Conservation (phyloP, 371 early-diverging fungal genomes). For the Parasitella parasitica region DNA sequence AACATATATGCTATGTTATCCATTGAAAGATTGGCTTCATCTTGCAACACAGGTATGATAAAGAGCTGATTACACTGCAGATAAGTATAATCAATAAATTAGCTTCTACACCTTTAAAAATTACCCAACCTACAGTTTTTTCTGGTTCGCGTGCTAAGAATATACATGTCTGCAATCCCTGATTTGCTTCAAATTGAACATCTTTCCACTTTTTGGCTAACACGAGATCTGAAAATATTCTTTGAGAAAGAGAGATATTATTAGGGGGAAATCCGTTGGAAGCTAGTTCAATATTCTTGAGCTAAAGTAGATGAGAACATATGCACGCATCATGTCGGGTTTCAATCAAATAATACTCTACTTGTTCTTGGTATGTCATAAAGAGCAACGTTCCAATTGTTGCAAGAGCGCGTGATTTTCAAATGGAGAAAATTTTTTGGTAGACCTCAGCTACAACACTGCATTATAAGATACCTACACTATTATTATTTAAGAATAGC, state of each 20-base stretch:
- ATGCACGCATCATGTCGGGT: not conserved
- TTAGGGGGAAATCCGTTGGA: not conserved
- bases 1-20: not conserved
- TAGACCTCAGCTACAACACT: too few species aligned
- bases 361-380: not conserved
- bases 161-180: constrained; percentile 14
- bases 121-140: not conserved
- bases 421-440: not conserved
- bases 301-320: not conserved
- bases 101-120: not conserved
- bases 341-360: not conserved
- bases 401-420: not conserved
- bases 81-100: not conserved
- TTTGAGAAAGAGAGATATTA: constrained; percentile 10
- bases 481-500: too few species aligned
- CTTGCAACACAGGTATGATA: constrained; percentile 20
- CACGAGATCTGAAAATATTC: constrained; percentile 13
- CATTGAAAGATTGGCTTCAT: constrained; percentile 6
- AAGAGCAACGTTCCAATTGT: not conserved
- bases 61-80: not conserved
- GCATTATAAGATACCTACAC: too few species aligned
- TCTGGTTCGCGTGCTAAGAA: constrained; percentile 27
- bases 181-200: constrained; percentile 13
- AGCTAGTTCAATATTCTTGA: constrained; percentile 5
- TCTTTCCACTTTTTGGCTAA: constrained; percentile 29